phyloP scores from a whole-genome alignment of 106 monocot genomes.

The Cymbidium sinense region DNA sequence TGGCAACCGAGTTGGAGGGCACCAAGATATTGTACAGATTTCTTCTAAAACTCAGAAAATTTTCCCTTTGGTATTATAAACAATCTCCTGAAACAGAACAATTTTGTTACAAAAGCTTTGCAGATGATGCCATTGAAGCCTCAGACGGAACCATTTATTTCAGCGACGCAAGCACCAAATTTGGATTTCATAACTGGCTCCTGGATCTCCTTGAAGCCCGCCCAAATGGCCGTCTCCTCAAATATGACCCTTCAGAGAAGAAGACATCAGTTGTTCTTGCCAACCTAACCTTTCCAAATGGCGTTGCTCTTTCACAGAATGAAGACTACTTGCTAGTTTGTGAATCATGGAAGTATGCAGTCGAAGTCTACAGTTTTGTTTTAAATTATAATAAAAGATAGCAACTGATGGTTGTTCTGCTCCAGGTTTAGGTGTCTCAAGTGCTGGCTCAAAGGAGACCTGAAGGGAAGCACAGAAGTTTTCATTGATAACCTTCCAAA shows the following conservation, averaged over 20 bases:
- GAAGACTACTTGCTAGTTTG: slow-evolving; percentile 48
- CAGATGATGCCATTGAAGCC: slow-evolving; percentile 46
- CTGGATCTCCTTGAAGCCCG: slow-evolving; percentile 42
- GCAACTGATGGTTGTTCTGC: background rate
- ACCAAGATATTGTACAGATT: slow-evolving; percentile 16
- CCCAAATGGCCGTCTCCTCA: slow-evolving; percentile 56
- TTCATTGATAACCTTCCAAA: slow-evolving; percentile 66
- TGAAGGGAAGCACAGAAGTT: slow-evolving; percentile 30
- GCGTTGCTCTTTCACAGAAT: slow-evolving; percentile 39
- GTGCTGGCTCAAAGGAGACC: slow-evolving; percentile 53
- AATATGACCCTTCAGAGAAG: slow-evolving; percentile 30
- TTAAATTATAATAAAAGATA: no score
- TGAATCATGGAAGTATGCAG: slow-evolving; percentile 37
- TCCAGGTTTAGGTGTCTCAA: slow-evolving; percentile 47
- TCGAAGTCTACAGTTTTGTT: background rate
- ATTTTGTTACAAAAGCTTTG: slow-evolving; percentile 20
- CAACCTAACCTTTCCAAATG: slow-evolving; percentile 41
- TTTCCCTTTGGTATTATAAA: background rate
- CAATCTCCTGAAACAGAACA: background rate
- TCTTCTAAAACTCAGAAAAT: background rate
- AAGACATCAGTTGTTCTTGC: slow-evolving; percentile 30
- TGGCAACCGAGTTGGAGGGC: slow-evolving; percentile 44
- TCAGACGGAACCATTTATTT: slow-evolving; percentile 59
- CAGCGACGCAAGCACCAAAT: slow-evolving; percentile 39
- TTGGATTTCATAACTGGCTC: slow-evolving; percentile 28